Conservation (phyloP, 306 rosid genomes). For the Gillenia trifoliata region DNA sequence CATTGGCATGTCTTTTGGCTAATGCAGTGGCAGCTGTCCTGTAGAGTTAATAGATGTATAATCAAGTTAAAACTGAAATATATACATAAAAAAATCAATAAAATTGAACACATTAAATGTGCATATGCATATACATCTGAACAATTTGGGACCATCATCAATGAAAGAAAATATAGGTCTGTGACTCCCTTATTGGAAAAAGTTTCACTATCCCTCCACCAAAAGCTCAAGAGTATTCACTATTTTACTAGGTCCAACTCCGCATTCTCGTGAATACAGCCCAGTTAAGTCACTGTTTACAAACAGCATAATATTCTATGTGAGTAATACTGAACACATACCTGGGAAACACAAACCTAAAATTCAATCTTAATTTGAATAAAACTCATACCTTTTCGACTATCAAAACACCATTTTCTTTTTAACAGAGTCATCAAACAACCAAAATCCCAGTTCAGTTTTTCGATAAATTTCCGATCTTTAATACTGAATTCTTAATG, state of each 20-base stretch:
- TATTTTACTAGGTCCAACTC: neutral
- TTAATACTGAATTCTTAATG: neutral
- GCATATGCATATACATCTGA: neutral
- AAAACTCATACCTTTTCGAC: neutral
- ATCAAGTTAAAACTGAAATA: slow-evolving; percentile 16
- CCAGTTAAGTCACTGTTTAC: neutral
- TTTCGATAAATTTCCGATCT: neutral
- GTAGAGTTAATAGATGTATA: slow-evolving; percentile 15
- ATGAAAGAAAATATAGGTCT: neutral
- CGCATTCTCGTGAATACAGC: neutral
- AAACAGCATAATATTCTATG: neutral
- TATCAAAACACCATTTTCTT: neutral
- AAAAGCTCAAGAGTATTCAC: neutral
- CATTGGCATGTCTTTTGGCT: slow-evolving; percentile 68
- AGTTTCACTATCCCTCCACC: neutral
- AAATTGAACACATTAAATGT: neutral
- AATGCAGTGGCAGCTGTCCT: slow-evolving; percentile 75
- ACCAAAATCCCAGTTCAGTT: neutral
- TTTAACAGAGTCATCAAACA: neutral
- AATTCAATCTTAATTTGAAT: too few relatives aligned
- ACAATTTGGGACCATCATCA: neutral
- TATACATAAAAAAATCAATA: neutral
- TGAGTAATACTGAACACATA: neutral
- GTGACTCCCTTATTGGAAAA: neutral
- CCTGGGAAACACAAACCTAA: neutral